These are phyloP conservation scores for Protomyces macrosporus DNA, from an alignment of 1,139 yeast genomes.

Conservation along the genomic window DNA sequence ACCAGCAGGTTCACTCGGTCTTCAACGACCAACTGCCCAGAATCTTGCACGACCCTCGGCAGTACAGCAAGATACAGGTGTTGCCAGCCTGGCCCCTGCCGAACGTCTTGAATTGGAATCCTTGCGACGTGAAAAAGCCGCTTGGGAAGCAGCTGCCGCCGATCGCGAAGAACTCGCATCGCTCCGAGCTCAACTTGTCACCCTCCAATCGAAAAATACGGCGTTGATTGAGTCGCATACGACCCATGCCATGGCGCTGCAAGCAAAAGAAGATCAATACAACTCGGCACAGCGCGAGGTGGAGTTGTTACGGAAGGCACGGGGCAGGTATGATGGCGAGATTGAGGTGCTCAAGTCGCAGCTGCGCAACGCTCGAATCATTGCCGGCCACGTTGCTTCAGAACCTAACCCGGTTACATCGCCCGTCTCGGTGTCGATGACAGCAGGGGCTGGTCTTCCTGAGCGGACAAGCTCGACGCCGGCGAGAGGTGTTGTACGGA, in stretches of 20 bases:
- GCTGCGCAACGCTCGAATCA: slow-evolving; percentile 13
- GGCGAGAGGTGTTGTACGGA: no score
- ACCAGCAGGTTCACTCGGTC: not conserved
- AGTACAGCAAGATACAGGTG: not conserved
- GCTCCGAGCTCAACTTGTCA: not conserved
- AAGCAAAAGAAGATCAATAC: slow-evolving; percentile 64
- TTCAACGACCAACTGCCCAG: slow-evolving; percentile 20
- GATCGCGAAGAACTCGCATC: slow-evolving; percentile 8
- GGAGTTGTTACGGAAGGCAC: slow-evolving; percentile 50
- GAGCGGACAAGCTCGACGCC: no score
- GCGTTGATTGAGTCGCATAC: slow-evolving; percentile 51
- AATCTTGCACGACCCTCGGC: slow-evolving; percentile 17
- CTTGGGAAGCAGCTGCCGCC: slow-evolving; percentile 19
- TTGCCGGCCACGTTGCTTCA: not conserved
- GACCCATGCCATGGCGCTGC: slow-evolving; percentile 48
- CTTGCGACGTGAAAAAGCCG: slow-evolving; percentile 15
- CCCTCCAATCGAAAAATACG: slow-evolving; percentile 34
- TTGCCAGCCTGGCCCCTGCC: slow-evolving; percentile 3
- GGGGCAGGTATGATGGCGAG: slow-evolving; percentile 51
- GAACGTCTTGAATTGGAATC: slow-evolving; percentile 15
- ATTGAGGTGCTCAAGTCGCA: slow-evolving; percentile 39
- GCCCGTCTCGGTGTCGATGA: no score
- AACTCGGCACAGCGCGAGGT: slow-evolving; percentile 56
- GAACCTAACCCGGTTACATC: no score
- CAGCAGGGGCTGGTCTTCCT: no score